Evolutionary conservation across 1,284 basidiomycete species (phyloP), one percentile per base, ranked within the genome.

Genomic region (Melampsora americana): DNA sequence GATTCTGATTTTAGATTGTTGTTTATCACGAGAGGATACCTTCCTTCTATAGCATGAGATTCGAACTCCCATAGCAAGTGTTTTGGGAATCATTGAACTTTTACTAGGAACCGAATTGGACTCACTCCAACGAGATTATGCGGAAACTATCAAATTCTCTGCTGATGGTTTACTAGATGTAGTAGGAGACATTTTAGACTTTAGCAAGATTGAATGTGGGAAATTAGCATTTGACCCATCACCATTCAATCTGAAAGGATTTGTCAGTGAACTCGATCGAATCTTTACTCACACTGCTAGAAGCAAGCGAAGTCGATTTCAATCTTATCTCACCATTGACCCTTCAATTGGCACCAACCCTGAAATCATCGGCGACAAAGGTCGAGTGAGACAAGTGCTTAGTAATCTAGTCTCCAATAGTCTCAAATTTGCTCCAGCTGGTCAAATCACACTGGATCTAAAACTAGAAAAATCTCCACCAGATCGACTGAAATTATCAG

Each of bases 341-440:
- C 69, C 32, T 32, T 26, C 44, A 80, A 74, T 78, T 78, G 60
- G 79, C 78, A 20, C 79, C 79, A 56, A 78, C 80, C 70, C 78
- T 66, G 60, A 79, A 78, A 28, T 82, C 18, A 77, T 79, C 7
- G 81, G 81, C 5, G 81, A 82, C 78, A 79, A 79, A 2, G 80
- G 80, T 28, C 77, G 81, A 28, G 72, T 82, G 46, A 79, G 81
- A 4, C 81, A 82, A 69, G 80, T 82, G 18, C 65, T 82, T 59
- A 81, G 80, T 48, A 82, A 82, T 78, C 59, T 82, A 42, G 66
- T 82, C 39, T 81, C 80, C 71, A 82, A 82, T 69, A 80, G 80
- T 26, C 80, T 82, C 79, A 82, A 82, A 72, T 82, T 82, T 73
- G 81, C 81, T 9, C 79, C 32, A 30, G 11, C 80, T 80, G 69